Evolutionary conservation across 495 filamentous ascomycete species (phyloP), one percentile per base, ranked within the genome.

Genomic region (Tuber aestivum): DNA sequence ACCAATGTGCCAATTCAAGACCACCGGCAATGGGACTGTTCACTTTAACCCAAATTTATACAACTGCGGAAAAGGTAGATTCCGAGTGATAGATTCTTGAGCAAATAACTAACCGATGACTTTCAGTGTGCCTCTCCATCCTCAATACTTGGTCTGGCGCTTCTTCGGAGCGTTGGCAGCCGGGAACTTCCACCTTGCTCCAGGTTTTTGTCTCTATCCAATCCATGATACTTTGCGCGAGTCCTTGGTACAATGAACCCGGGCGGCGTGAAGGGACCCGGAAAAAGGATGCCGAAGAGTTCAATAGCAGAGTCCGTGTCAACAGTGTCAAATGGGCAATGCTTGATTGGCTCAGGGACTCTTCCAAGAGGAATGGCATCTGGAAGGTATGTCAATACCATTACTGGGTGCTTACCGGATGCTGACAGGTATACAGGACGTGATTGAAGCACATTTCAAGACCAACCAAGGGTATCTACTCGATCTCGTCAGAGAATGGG

Each of bases 31-130:
- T 12, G 87, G 88, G 0, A 78, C 4, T 1, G 82, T 82, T 0
- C 69, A 81, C 0, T 88, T 91, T 81, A 91, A 91, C 78, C 89
- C 89, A 5, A 91, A 91, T 74, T 84, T 91, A 16, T 89, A 91
- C 74, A 50, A 79, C 3, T 83, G 86, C 73, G 89, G 89, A 10
- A 87, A 87, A 82, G 85, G 87, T 56, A 21, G 56, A 65, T 65
- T 56, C 16, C 56, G 27, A 18, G 12, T 65, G 56, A 18, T 32
- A 10, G 70, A 56, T 41, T 61, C 32, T 21, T 50, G 45, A 40
- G 44, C 68, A 32, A 70, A 32, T 56, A 1, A 10, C 38, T 44
- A 41, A 37, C 5, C 12, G 7, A 42, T 70, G 74, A 18, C 77
- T 45, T 42, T 37, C 71, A 84, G 86, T 91, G 8, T 91, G 89